Percentiles rank a stretch among this genome's conserved stretches.
Evolutionary conservation across 306 rosid species (phyloP).

Genomic region (Medicago lupulina): DNA sequence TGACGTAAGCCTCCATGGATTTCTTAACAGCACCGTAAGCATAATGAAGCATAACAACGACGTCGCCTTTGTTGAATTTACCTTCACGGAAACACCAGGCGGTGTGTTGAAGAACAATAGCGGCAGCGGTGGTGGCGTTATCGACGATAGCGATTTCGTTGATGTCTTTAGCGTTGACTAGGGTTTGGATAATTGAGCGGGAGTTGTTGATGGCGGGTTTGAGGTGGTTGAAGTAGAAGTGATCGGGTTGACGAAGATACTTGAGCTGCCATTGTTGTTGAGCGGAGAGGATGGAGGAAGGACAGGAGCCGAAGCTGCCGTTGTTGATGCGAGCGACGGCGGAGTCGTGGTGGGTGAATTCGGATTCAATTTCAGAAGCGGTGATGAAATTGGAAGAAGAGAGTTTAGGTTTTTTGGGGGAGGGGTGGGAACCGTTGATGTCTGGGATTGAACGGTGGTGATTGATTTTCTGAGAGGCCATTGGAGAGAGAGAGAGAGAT

Average conservation of each 20-base stretch:
- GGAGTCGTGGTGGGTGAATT: conserved; percentile 83
- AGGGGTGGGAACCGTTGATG: conserved; percentile 60
- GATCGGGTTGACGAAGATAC: conserved; percentile 81
- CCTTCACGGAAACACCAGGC: conserved; percentile 86
- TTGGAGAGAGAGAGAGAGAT: neutral
- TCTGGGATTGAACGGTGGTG: conserved; percentile 31
- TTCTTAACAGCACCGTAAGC: conserved; percentile 92
- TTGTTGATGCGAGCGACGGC: conserved; percentile 85
- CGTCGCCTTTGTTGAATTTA: conserved; percentile 68
- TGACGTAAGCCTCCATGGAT: conserved; percentile 85
- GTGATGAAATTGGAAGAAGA: conserved; percentile 50
- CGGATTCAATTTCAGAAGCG: conserved; percentile 58
- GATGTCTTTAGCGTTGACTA: conserved; percentile 74
- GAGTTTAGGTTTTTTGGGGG: conserved; percentile 67
- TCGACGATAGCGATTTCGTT: conserved; percentile 93
- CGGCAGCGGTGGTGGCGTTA: conserved; percentile 99
- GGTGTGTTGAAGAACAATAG: conserved; percentile 83
- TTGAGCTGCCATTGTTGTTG: conserved; percentile 65
- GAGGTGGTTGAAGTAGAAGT: conserved; percentile 81
- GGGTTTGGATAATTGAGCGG: conserved; percentile 60
- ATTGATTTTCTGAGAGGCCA: conserved; percentile 50
- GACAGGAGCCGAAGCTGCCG: conserved; percentile 93
- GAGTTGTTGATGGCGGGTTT: conserved; percentile 59
- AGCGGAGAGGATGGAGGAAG: conserved; percentile 64
- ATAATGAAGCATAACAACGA: conserved; percentile 85